Evolutionary conservation across 2,329 filamentous ascomycete genomes (phyloP).

Genomic region (Akanthomyces muscarius): DNA sequence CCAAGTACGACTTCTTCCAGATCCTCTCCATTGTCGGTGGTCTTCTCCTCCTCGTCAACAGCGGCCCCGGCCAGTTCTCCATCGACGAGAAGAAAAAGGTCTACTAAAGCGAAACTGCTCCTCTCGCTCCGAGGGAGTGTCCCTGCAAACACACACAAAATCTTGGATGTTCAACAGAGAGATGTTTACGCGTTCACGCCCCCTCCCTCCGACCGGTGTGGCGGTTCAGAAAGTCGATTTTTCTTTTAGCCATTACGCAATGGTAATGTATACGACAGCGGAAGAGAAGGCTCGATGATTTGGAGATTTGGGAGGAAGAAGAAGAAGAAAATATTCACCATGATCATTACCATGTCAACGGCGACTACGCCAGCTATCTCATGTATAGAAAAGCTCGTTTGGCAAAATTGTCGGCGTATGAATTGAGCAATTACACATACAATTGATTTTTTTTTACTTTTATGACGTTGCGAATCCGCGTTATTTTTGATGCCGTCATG

Average conservation of each 20-base stretch:
- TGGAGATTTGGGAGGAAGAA: neutral
- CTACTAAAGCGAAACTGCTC: slow-evolving; percentile 55
- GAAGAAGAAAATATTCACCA: slow-evolving; percentile 11
- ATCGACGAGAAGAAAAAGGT: slow-evolving; percentile 99
- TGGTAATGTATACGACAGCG: neutral
- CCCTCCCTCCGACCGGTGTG: neutral
- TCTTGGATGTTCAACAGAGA: neutral
- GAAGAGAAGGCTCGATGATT: neutral
- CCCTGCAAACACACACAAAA: neutral
- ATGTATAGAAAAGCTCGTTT: slow-evolving; percentile 18
- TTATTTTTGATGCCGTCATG: neutral
- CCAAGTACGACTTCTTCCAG: slow-evolving; percentile 99
- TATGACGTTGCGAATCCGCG: no score
- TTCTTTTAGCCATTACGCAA: neutral
- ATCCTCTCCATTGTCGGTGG: slow-evolving; percentile 97
- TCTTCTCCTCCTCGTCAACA: slow-evolving; percentile 94
- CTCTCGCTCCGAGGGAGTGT: neutral
- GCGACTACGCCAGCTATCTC: slow-evolving; percentile 14
- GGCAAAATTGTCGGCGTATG: slow-evolving; percentile 13
- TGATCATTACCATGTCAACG: slow-evolving; percentile 16
- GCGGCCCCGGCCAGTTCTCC: slow-evolving; percentile 94
- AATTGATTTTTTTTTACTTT: slow-evolving; percentile 1
- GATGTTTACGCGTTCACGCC: slow-evolving; percentile 1
- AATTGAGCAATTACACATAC: slow-evolving; percentile 13
- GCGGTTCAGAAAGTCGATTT: neutral